Evolutionary conservation across 2,329 filamentous ascomycete species (phyloP).

Genomic region (Claviceps pusilla): DNA sequence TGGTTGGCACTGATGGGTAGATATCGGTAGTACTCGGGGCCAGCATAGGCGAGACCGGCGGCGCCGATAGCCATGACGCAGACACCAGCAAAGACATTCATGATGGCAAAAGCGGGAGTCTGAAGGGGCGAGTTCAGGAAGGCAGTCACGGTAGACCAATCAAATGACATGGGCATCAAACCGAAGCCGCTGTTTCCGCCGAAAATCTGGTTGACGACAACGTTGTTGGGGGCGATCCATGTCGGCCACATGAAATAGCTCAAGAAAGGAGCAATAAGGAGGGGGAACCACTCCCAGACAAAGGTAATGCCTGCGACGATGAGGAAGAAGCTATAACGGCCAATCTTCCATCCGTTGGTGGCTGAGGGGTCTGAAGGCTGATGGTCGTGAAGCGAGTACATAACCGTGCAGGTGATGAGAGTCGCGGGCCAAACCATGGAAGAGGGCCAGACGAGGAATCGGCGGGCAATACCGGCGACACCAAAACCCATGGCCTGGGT

Average conservation of each 20-base stretch:
- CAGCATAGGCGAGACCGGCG: slow-evolving; percentile 35
- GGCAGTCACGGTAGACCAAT: slow-evolving; percentile 47
- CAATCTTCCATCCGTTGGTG: slow-evolving; percentile 43
- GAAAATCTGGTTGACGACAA: slow-evolving; percentile 50
- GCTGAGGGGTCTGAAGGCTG: slow-evolving; percentile 33
- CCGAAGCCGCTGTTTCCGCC: slow-evolving; percentile 46
- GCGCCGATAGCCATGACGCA: slow-evolving; percentile 37
- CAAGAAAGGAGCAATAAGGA: slow-evolving; percentile 42
- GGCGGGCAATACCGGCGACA: slow-evolving; percentile 42
- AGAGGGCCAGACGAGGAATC: slow-evolving; percentile 45
- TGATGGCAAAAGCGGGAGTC: slow-evolving; percentile 43
- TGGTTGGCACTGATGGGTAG: slow-evolving; percentile 38
- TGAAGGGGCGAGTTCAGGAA: slow-evolving; percentile 43
- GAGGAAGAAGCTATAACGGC: slow-evolving; percentile 43
- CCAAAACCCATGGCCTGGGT: slow-evolving; percentile 51
- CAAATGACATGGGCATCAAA: slow-evolving; percentile 49
- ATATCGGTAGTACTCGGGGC: slow-evolving; percentile 36
- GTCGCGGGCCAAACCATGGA: slow-evolving; percentile 51
- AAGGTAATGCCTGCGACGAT: slow-evolving; percentile 35
- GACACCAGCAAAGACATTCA: slow-evolving; percentile 40
- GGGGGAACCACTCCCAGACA: slow-evolving; percentile 43
- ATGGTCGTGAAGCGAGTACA: slow-evolving; percentile 51
- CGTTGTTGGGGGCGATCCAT: slow-evolving; percentile 47
- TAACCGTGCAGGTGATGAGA: slow-evolving; percentile 45
- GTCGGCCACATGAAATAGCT: slow-evolving; percentile 45